phyloP scores from a whole-genome alignment of 2,329 filamentous ascomycete species.

The Rhinocladiella mackenziei region DNA sequence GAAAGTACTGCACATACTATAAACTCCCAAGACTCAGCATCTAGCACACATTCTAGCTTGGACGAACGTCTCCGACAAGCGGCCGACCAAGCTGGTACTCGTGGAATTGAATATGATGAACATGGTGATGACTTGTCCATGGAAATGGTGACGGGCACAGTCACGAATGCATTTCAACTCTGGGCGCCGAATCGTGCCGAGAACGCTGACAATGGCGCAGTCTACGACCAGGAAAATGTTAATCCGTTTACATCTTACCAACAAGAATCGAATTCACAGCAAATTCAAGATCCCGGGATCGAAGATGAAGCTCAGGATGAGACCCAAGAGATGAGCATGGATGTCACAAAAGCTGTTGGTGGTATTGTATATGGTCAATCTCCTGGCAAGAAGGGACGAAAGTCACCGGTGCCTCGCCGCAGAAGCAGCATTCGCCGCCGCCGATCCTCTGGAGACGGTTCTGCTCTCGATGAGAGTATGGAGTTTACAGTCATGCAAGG shows the following conservation, averaged over 20 bases:
- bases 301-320: slow-evolving; percentile 47
- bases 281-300: slow-evolving; percentile 28
- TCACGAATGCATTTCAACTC: slow-evolving; percentile 48
- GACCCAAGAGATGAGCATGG: slow-evolving; percentile 81
- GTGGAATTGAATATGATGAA: slow-evolving; percentile 58
- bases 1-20: slow-evolving; percentile 68
- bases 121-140: slow-evolving; percentile 70
- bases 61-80: slow-evolving; percentile 76
- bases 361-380: slow-evolving; percentile 57
- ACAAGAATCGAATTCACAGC: slow-evolving; percentile 23
- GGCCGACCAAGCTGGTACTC: slow-evolving; percentile 68
- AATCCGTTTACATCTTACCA: slow-evolving; percentile 40
- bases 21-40: slow-evolving; percentile 56
- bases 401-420: slow-evolving; percentile 33
- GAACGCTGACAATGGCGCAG: slow-evolving; percentile 34
- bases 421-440: slow-evolving; percentile 37
- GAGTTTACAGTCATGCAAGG: slow-evolving; percentile 55
- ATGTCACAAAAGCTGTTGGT: slow-evolving; percentile 79
- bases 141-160: slow-evolving; percentile 65
- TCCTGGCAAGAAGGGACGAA: slow-evolving; percentile 30
- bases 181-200: slow-evolving; percentile 38
- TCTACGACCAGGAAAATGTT: slow-evolving; percentile 46
- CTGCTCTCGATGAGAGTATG: slow-evolving; percentile 48
- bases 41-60: slow-evolving; percentile 64
- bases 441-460: slow-evolving; percentile 37